phyloP scores from a whole-genome alignment of 2,329 filamentous ascomycete species.

The Trichophyton schoenleinii region DNA sequence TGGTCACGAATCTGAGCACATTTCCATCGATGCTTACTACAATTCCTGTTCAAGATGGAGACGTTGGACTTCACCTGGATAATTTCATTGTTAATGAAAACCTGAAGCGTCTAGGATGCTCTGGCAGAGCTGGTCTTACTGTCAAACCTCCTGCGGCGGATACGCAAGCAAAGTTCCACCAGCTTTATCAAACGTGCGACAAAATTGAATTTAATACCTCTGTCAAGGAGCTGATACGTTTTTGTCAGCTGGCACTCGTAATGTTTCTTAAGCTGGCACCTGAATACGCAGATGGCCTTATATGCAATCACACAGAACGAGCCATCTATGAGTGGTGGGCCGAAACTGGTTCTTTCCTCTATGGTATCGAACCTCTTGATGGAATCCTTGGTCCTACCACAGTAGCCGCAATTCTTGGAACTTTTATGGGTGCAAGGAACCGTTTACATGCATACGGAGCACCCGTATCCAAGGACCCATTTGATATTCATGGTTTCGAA shows the following conservation, averaged over 20 bases:
- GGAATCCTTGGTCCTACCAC: slow-evolving; percentile 87
- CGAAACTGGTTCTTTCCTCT: slow-evolving; percentile 82
- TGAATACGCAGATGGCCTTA: slow-evolving; percentile 78
- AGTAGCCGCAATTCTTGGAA: slow-evolving; percentile 73
- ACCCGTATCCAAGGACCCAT: slow-evolving; percentile 78
- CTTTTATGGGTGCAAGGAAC: slow-evolving; percentile 81
- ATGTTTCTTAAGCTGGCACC: slow-evolving; percentile 78
- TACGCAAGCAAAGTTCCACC: slow-evolving; percentile 80
- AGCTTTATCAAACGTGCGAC: slow-evolving; percentile 78
- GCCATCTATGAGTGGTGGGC: slow-evolving; percentile 94
- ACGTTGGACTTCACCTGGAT: slow-evolving; percentile 65
- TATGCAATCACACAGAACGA: slow-evolving; percentile 86
- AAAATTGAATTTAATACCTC: slow-evolving; percentile 64
- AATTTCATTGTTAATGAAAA: slow-evolving; percentile 91
- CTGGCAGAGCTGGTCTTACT: slow-evolving; percentile 74
- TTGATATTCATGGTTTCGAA: slow-evolving; percentile 72
- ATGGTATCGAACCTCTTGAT: slow-evolving; percentile 77
- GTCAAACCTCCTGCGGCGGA: slow-evolving; percentile 65
- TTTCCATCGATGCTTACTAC: slow-evolving; percentile 88
- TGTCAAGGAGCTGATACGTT: slow-evolving; percentile 76
- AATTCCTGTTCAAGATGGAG: slow-evolving; percentile 78
- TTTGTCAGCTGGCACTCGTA: slow-evolving; percentile 79
- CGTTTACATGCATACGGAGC: slow-evolving; percentile 73
- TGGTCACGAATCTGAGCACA: slow-evolving; percentile 86
- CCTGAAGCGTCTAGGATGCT: slow-evolving; percentile 81